A percentile compares a stretch with the other conserved stretches of the same genome.
Evolutionary conservation across 176 grass and related monocot genomes (phyloP).

Genomic region (Ampelocalamus luodianensis): DNA sequence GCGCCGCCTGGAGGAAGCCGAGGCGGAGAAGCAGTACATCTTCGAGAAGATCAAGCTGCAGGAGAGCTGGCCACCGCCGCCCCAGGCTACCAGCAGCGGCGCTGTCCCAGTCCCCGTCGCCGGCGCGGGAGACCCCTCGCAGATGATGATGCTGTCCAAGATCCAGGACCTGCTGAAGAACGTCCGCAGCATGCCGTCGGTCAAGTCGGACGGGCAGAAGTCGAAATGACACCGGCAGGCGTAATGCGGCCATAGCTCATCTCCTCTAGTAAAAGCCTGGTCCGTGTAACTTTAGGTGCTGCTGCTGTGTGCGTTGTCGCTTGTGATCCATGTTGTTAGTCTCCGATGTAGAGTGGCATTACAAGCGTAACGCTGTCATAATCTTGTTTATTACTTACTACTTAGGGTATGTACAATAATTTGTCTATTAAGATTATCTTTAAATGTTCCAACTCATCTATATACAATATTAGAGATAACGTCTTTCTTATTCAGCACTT

Average conservation of each 20-base stretch:
- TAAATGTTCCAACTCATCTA: too few relatives aligned
- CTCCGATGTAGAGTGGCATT: background rate
- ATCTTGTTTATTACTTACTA: too few relatives aligned
- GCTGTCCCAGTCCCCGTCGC: too few relatives aligned
- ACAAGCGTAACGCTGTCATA: background rate
- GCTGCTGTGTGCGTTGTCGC: background rate
- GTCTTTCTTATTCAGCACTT: rapidly evolving
- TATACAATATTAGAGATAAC: too few relatives aligned
- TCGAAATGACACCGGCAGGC: slow-evolving; percentile 38
- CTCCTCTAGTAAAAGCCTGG: background rate
- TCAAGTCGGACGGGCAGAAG: slow-evolving; percentile 52
- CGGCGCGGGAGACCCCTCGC: slow-evolving; percentile 26
- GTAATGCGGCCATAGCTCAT: background rate
- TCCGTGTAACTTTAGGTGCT: background rate
- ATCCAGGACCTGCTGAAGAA: slow-evolving; percentile 92
- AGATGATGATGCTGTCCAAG: slow-evolving; percentile 75
- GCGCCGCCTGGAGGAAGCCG: slow-evolving; percentile 83
- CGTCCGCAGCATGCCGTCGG: slow-evolving; percentile 48
- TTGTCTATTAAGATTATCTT: too few relatives aligned
- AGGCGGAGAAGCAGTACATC: slow-evolving; percentile 83
- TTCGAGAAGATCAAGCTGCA: slow-evolving; percentile 88
- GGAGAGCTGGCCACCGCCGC: slow-evolving; percentile 28
- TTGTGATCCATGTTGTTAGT: background rate
- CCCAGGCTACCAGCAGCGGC: slow-evolving; percentile 27
- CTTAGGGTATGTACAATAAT: too few relatives aligned